phyloP scores from a whole-genome alignment of 2,329 filamentous ascomycete genomes.

The Cladosporium sp. region DNA sequence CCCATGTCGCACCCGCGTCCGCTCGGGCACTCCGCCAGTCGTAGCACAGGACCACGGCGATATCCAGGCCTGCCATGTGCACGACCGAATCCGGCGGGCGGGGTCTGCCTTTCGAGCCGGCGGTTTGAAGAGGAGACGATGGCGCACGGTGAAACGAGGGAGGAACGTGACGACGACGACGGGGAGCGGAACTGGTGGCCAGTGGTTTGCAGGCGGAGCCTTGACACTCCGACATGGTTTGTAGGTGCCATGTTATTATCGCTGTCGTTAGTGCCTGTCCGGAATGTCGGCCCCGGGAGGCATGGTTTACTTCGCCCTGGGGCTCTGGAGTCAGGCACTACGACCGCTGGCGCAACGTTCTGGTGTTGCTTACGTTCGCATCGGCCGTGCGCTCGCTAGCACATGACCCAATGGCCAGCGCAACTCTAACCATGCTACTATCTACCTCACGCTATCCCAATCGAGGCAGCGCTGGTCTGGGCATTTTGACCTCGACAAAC shows the following conservation, averaged over 20 bases:
- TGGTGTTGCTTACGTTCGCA: not conserved
- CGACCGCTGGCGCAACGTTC: not conserved
- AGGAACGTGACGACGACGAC: not conserved
- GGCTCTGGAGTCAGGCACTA: not conserved
- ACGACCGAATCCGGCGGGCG: constrained; percentile 1
- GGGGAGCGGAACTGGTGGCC: not conserved
- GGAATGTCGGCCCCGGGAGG: not conserved
- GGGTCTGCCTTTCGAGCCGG: constrained; percentile 6
- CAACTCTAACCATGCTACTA: not conserved
- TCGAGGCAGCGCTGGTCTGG: not conserved
- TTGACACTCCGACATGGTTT: not conserved
- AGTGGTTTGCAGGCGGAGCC: not conserved
- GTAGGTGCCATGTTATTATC: no score
- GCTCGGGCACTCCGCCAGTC: constrained; percentile 9
- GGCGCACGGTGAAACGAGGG: not conserved
- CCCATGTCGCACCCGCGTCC: not conserved
- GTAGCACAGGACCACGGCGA: constrained; percentile 2
- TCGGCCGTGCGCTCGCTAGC: not conserved
- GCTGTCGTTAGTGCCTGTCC: not conserved
- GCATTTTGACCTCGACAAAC: not conserved
- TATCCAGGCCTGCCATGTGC: constrained; percentile 6
- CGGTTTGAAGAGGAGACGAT: constrained; percentile 8
- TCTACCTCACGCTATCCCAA: not conserved
- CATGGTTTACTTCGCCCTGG: not conserved
- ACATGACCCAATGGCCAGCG: constrained; percentile 1